phyloP scores from a whole-genome alignment of 148 eudicot genomes.

The Persicaria tinctoria region DNA sequence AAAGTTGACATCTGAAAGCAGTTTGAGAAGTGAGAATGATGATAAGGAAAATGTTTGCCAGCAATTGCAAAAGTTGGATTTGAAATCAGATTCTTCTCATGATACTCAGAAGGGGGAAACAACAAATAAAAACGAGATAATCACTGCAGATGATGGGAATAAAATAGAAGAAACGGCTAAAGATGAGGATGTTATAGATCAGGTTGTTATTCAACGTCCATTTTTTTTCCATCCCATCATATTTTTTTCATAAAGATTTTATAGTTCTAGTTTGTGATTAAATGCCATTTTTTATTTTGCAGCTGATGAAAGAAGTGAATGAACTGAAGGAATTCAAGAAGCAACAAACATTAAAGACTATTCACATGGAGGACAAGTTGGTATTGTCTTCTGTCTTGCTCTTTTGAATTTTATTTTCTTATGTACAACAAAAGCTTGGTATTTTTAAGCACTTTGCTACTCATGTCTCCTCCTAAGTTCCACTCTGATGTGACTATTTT shows the following conservation, averaged over 20 bases:
- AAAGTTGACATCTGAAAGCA: conserved; percentile 29
- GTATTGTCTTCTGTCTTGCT: conserved; percentile 27
- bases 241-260: neutral
- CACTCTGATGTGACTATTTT: neutral
- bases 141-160: neutral
- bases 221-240: neutral
- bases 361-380: conserved; percentile 47
- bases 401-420: neutral
- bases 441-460: neutral
- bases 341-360: conserved; percentile 29
- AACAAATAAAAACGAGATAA: conserved; percentile 2
- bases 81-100: conserved; percentile 16
- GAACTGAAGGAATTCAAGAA: conserved; percentile 46
- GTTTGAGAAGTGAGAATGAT: conserved; percentile 22
- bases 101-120: neutral
- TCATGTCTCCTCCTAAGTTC: neutral
- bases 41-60: conserved; percentile 35
- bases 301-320: conserved; percentile 49
- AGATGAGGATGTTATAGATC: neutral
- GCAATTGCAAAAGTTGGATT: conserved; percentile 45
- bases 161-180: neutral
- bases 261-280: conserved; percentile 4
- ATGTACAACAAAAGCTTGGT: neutral
- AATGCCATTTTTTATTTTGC: conserved; percentile 12
- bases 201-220: neutral